phyloP scores from a whole-genome alignment of 257 asterid genomes.

The Solanum lycopersicoides region DNA sequence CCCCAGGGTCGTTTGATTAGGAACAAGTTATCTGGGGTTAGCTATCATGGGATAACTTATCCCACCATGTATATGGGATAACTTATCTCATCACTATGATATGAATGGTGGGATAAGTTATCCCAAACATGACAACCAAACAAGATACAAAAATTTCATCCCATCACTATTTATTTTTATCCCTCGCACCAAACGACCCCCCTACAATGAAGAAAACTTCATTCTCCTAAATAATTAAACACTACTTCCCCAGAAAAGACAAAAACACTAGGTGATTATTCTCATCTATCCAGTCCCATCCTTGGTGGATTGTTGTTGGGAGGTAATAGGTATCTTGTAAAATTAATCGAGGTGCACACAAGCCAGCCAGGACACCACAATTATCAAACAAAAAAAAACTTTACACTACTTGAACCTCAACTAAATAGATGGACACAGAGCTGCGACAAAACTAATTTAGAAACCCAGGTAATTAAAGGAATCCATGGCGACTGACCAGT shows the following conservation, averaged over 20 bases:
- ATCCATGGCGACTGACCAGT: constrained; percentile 57
- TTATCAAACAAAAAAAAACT: too few species aligned
- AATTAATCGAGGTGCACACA: neutral
- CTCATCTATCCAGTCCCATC: neutral
- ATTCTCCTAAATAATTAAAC: neutral
- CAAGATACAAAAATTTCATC: too few species aligned
- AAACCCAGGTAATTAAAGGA: neutral
- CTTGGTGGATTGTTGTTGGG: neutral
- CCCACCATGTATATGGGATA: too few species aligned
- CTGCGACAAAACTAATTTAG: neutral
- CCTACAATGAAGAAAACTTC: neutral
- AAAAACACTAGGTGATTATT: neutral
- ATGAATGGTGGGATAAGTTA: too few species aligned
- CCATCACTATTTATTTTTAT: too few species aligned
- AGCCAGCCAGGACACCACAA: neutral
- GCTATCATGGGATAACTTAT: too few species aligned
- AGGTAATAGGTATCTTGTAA: neutral
- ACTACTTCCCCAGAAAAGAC: neutral
- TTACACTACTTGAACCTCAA: neutral
- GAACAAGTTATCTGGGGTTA: too few species aligned
- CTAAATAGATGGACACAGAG: too few species aligned
- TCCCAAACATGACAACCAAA: too few species aligned
- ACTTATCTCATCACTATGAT: too few species aligned
- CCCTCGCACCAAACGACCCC: too few species aligned
- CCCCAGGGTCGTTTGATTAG: too few species aligned